These are phyloP conservation scores for Fereydounia khargensis DNA, from an alignment of 1,284 basidiomycete species.

Conservation along the genomic window DNA sequence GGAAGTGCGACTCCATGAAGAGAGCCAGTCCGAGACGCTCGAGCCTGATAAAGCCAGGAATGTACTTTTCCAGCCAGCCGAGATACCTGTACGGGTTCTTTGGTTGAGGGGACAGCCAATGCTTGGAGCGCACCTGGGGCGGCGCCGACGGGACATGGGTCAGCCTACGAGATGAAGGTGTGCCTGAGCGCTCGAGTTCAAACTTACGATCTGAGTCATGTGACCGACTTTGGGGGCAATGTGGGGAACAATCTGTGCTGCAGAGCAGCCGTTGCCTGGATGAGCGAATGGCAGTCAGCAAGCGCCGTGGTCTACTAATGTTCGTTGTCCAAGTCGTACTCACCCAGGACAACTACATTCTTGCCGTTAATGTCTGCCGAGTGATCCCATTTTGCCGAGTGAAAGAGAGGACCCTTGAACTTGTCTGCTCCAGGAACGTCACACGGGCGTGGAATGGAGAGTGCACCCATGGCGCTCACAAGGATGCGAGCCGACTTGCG, in stretches of 20 bases:
- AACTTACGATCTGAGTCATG: slow-evolving; percentile 24
- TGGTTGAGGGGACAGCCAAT: slow-evolving; percentile 30
- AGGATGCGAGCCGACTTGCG: slow-evolving; percentile 7
- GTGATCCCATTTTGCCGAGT: slow-evolving; percentile 53
- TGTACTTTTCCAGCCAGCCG: slow-evolving; percentile 8
- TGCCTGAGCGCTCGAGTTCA: background rate
- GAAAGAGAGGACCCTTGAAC: slow-evolving; percentile 46
- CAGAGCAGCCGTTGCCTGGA: slow-evolving; percentile 51
- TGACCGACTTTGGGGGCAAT: slow-evolving; percentile 18
- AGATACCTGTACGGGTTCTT: slow-evolving; percentile 11
- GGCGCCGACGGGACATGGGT: too few relatives aligned
- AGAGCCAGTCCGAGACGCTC: slow-evolving; percentile 19
- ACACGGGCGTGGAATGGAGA: slow-evolving; percentile 27
- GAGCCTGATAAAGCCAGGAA: slow-evolving; percentile 12
- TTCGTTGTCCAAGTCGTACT: too few relatives aligned
- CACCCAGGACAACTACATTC: slow-evolving; percentile 47
- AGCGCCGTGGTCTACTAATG: too few relatives aligned
- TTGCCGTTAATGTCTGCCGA: slow-evolving; percentile 41
- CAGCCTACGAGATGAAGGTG: too few relatives aligned
- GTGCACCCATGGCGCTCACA: slow-evolving; percentile 21
- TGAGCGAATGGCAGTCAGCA: too few relatives aligned
- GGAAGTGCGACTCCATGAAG: slow-evolving; percentile 22
- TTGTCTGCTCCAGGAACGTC: slow-evolving; percentile 18
- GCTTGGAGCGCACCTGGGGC: slow-evolving; percentile 30
- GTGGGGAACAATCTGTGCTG: slow-evolving; percentile 36